Conservation (phyloP, 768 basidiomycete genomes). For the Lactarius quietus region DNA sequence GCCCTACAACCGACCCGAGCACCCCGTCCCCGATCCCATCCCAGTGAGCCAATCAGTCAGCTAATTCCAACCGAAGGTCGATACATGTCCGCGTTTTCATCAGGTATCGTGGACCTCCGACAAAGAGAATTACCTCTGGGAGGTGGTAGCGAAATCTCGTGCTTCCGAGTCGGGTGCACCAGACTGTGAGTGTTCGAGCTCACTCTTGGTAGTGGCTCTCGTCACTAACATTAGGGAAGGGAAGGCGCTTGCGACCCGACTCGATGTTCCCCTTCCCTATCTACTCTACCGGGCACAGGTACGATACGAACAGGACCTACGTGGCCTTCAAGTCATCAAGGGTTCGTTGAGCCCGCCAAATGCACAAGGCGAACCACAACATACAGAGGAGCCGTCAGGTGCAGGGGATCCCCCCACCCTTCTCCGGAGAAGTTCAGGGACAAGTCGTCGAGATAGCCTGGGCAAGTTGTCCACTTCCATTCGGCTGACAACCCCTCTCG, state of each 20-base stretch:
- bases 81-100: neutral
- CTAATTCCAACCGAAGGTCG: neutral
- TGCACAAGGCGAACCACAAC: conserved; percentile 34
- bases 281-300: conserved; percentile 80
- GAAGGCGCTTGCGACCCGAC: conserved; percentile 78
- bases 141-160: conserved; percentile 76
- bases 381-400: conserved; percentile 7
- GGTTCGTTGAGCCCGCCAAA: conserved; percentile 53
- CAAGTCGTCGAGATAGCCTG: conserved; percentile 25
- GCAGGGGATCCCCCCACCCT: conserved; percentile 21
- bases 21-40: conserved; percentile 62
- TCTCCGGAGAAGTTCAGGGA: conserved; percentile 22
- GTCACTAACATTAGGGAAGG: conserved; percentile 41
- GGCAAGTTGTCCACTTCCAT: conserved; percentile 40
- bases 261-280: conserved; percentile 80
- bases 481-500: conserved; percentile 52
- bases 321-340: conserved; percentile 68
- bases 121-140: conserved; percentile 84
- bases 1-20: conserved; percentile 74
- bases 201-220: neutral
- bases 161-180: conserved; percentile 67
- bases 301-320: conserved; percentile 81
- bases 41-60: conserved; percentile 46
- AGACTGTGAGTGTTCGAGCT: conserved; percentile 59
- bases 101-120: conserved; percentile 85